Evolutionary conservation across 2,329 filamentous ascomycete species (phyloP), one percentile per base, ranked within the genome.

Genomic region (Lithohypha guttulata): DNA sequence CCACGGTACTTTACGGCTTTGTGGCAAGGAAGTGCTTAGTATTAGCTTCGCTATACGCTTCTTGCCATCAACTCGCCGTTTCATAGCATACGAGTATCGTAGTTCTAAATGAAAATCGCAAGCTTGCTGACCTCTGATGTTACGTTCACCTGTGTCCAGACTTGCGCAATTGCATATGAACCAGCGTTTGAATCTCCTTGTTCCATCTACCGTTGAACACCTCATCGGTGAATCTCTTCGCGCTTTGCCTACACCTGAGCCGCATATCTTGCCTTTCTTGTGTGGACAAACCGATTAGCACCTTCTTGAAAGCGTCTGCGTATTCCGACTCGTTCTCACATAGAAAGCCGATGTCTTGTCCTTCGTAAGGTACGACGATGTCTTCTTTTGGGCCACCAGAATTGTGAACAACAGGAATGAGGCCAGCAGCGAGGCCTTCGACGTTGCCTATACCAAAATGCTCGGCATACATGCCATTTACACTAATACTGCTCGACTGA

Each of bases 401-500:
- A 59, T 95, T 71, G 54, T 98, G 91, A 6, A 96, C 91, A 0
- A 98, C 87, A 4, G 81, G 79, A 42, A 98, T 86, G 42, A 98
- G 67, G 1, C 91, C 91, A 0, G 91, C 91, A 3, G 91, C 91
- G 58, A 96, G 87, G 57, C 96, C 98, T 66, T 98, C 91, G 27
- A 98, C 91, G 11, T 96, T 87, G 1, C 91, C 91, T 43, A 98
- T 98, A 15, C 91, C 91, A 58, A 98, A 98, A 60, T 98, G 91
- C 64, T 98, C 91, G 58, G 95, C 96, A 89, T 91, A 98, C 91
- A 98, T 98, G 54, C 83, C 85, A 53, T 98, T 98, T 20, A 93
- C 86, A 34, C 91, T 91, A 2, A 98, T 75, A 13, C 77, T 89
- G 3, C 82, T 79, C 46, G 69, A 77, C 38, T 75, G 67, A 44